phyloP scores from a whole-genome alignment of 1,284 basidiomycete genomes.

The Apiotrichum brassicae region DNA sequence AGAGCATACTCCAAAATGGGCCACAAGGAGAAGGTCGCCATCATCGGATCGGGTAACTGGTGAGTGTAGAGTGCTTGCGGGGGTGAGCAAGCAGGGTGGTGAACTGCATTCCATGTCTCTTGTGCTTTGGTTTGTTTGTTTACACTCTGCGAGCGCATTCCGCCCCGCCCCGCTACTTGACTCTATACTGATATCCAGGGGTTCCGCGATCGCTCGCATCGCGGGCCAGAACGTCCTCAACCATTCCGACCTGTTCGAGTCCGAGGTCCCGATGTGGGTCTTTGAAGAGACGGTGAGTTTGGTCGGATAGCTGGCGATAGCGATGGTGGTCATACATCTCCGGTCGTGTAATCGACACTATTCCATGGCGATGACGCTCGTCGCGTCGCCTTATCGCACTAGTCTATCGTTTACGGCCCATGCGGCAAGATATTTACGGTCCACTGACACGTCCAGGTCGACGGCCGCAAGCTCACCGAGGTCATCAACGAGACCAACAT shows the following conservation, averaged over 20 bases:
- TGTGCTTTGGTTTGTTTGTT: too few relatives aligned
- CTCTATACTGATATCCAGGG: constrained; percentile 47
- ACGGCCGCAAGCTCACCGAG: constrained; percentile 53
- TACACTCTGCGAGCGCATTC: too few relatives aligned
- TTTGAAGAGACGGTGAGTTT: constrained; percentile 50
- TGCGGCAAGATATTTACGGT: neutral
- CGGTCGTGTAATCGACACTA: too few relatives aligned
- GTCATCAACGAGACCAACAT: constrained; percentile 53
- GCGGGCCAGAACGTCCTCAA: constrained; percentile 49
- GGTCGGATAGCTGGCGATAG: too few relatives aligned
- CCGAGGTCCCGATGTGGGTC: constrained; percentile 50
- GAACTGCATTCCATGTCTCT: too few relatives aligned
- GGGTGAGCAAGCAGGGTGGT: neutral
- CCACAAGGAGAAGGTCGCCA: constrained; percentile 52
- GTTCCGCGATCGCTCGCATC: constrained; percentile 54
- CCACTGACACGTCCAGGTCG: constrained; percentile 35
- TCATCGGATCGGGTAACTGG: constrained; percentile 52
- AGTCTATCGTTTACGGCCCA: too few relatives aligned
- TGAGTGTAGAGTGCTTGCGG: constrained; percentile 18
- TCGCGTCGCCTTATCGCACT: too few relatives aligned
- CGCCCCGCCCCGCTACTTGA: too few relatives aligned
- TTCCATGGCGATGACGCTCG: too few relatives aligned
- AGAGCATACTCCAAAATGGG: constrained; percentile 1
- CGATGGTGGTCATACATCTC: too few relatives aligned
- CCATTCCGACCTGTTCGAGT: constrained; percentile 49